Evolutionary conservation across 2,329 filamentous ascomycete species (phyloP), one percentile per base, ranked within the genome.

Genomic region (Passalora sequoiae): DNA sequence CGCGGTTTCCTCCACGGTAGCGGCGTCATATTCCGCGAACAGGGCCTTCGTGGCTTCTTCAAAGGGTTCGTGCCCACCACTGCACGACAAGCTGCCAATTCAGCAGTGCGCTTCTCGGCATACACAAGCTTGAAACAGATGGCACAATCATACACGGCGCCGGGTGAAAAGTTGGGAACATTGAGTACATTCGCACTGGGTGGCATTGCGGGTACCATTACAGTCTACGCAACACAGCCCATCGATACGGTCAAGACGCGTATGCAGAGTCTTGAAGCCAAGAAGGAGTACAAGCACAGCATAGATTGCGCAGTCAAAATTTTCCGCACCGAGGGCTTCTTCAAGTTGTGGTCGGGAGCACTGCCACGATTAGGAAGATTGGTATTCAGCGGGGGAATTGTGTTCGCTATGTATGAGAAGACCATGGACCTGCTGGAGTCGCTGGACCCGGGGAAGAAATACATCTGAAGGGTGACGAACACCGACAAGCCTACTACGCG

Each of bases 341-440:
- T 91, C 29, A 95, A 89, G 1, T 86, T 97, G 54, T 98, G 92
- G 92, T 91, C 86, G 55, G 92, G 92, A 19, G 91, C 92, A 16
- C 62, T 97, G 55, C 92, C 92, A 1, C 75, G 92, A 41, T 67
- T 98, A 59, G 91, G 81, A 17, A 75, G 92, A 44, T 66, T 98
- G 56, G 85, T 96, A 30, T 67, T 97, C 66, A 96, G 89, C 60
- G 92, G 92, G 43, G 92, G 92, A 13, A 95, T 98, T 60, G 92
- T 98, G 29, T 98, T 98, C 62, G 94, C 92, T 16, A 94, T 97
- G 79, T 83, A 96, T 65, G 91, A 97, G 72, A 96, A 96, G 77
- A 86, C 84, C 46, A 97, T 97, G 73, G 91, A 96, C 40, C 59
- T 89, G 45, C 80, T 98, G 72, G 79, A 87, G 58, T 74, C 65